phyloP scores from a whole-genome alignment of 306 rosid species.

The Cicer chorassanicum region DNA sequence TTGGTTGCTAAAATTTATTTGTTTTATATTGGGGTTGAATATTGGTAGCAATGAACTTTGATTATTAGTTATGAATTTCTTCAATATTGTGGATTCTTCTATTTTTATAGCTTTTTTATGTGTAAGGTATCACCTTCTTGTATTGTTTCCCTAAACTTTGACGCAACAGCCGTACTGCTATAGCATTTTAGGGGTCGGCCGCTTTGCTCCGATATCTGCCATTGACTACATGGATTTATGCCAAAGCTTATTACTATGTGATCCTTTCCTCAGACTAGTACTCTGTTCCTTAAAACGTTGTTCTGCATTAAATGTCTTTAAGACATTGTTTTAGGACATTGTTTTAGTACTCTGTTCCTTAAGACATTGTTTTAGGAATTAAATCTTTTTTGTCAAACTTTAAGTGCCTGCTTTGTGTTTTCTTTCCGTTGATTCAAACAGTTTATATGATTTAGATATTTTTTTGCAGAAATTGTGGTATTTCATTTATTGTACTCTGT shows the following conservation, averaged over 20 bases:
- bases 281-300: slow-evolving; percentile 29
- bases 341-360: slow-evolving; percentile 29
- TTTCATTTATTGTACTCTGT: slow-evolving; percentile 16
- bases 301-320: slow-evolving; percentile 18
- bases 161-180: too few species aligned
- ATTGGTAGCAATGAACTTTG: too few species aligned
- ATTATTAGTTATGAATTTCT: too few species aligned
- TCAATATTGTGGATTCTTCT: too few species aligned
- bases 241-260: slow-evolving; percentile 35
- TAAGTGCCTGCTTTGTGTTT: slow-evolving; percentile 33
- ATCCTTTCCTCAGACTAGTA: slow-evolving; percentile 15
- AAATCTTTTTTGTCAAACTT: slow-evolving; percentile 36
- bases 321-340: slow-evolving; percentile 13
- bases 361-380: slow-evolving; percentile 11
- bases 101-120: too few species aligned
- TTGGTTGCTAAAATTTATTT: too few species aligned
- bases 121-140: too few species aligned
- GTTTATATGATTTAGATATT: slow-evolving; percentile 13
- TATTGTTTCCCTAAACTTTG: too few species aligned
- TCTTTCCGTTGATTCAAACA: slow-evolving; percentile 34
- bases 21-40: too few species aligned
- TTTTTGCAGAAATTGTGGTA: slow-evolving; percentile 6
- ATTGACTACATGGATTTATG: slow-evolving; percentile 14
- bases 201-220: not conserved
- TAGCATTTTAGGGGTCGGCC: not conserved